These are phyloP conservation scores for Hordeum marinum DNA, from an alignment of 176 grass and related monocot species.

Conservation along the genomic window DNA sequence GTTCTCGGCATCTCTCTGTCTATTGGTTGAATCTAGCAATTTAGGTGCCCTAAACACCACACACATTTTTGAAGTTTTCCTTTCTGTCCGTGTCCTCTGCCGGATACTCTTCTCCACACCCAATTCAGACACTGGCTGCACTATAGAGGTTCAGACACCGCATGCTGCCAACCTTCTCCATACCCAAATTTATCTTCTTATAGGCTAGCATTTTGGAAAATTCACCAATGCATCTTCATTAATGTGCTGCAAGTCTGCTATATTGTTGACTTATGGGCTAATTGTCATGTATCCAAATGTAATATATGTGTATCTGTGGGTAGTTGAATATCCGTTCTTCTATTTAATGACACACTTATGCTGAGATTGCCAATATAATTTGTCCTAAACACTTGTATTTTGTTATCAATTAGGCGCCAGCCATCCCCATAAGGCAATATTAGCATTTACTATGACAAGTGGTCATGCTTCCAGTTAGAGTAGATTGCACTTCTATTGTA, in stretches of 20 bases:
- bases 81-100: no score
- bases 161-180: background rate
- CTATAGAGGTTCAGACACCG: no score
- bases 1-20: constrained; percentile 1
- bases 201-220: background rate
- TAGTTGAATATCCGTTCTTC: background rate
- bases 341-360: background rate
- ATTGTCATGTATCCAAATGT: background rate
- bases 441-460: background rate
- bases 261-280: background rate
- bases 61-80: background rate
- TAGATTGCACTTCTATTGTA: background rate
- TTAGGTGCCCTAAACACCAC: background rate
- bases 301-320: background rate
- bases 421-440: background rate
- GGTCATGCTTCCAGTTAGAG: background rate
- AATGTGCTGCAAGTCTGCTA: background rate
- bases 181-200: background rate
- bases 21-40: background rate
- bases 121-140: no score
- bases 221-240: background rate
- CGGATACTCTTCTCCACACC: no score
- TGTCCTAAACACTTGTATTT: background rate
- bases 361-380: background rate
- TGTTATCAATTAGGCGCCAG: background rate